phyloP scores from a whole-genome alignment of 2,329 filamentous ascomycete genomes.

The Cadophora sp. region DNA sequence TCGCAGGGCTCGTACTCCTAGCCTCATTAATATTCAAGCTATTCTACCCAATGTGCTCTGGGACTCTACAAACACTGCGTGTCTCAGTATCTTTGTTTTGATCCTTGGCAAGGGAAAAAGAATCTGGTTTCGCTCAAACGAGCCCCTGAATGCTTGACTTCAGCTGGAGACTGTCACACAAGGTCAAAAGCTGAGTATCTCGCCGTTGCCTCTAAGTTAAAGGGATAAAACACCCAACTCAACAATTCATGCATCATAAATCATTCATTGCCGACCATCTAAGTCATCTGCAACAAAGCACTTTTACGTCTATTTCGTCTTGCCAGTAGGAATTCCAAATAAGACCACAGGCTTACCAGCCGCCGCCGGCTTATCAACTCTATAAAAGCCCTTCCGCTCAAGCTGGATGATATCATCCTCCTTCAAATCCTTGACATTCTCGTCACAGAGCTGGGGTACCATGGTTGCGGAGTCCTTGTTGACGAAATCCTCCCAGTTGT shows the following conservation, averaged over 20 bases:
- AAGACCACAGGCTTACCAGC: slow-evolving; percentile 67
- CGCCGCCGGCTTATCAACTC: slow-evolving; percentile 72
- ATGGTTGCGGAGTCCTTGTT: slow-evolving; percentile 75
- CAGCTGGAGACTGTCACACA: no score
- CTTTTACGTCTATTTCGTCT: slow-evolving; percentile 46
- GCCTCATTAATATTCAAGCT: no score
- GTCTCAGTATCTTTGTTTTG: no score
- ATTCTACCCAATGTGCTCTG: no score
- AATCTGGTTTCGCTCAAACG: no score
- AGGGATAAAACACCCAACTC: background rate
- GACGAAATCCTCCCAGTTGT: slow-evolving; percentile 83
- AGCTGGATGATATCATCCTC: slow-evolving; percentile 94
- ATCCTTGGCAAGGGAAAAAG: no score
- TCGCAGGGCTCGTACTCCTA: no score
- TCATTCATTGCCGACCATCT: slow-evolving; percentile 12
- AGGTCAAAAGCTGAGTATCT: background rate
- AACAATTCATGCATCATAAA: background rate
- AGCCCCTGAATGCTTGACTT: background rate
- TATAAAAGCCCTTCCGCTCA: slow-evolving; percentile 90
- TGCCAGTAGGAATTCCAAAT: slow-evolving; percentile 75
- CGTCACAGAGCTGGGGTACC: slow-evolving; percentile 79
- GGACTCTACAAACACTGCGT: no score
- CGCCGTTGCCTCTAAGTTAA: background rate
- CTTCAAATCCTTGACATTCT: slow-evolving; percentile 79
- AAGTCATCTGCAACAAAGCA: background rate